Base-by-base conservation (phyloP, 2,329 filamentous ascomycete species). In the Xylariaceae sp. region DNA sequence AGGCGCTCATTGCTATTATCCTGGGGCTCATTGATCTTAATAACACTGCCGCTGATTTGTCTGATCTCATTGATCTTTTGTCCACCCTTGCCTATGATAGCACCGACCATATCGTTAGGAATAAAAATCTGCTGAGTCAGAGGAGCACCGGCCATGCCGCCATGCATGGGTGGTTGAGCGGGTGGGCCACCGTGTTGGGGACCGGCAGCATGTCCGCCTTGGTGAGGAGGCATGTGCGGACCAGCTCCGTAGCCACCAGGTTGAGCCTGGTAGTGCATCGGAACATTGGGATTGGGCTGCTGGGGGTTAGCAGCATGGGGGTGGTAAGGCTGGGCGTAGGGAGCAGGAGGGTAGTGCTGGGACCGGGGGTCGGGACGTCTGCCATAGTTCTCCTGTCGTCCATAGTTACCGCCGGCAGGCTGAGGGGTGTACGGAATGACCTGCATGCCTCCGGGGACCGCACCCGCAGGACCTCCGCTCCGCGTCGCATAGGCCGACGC, bases 11-110 rank as follows among this genome's bases (percentile, higher is more conserved):
- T 99, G 80, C 90, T 97, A 75, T 96, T 97, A 72, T 97, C 94
- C 71, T 97, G 94, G 1, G 94, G 94, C 71, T 99, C 94, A 70
- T 99, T 97, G 79, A 99, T 99, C 79, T 99, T 99, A 73, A 99
- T 97, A 43, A 99, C 92, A 74, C 93, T 97, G 62, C 93, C 94
- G 71, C 89, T 95, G 64, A 99, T 85, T 71, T 97, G 91, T 62
- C 94, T 86, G 60, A 99, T 99, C 74, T 99, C 94, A 69, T 99
- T 99, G 80, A 99, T 99, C 82, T 99, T 99, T 50, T 91, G 89
- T 59, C 94, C 94, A 56, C 94, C 94, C 76, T 99, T 99, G 66
- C 94, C 94, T 64, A 99, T 99, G 65, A 99, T 99, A 50, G 94
- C 94, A 58, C 94, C 94, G 48, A 99, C 94, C 94, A 99, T 97